Percentiles rank a stretch among this genome's conserved stretches.
These are phyloP conservation scores for Areca catechu DNA, from an alignment of 176 grass and related monocot species.

Conservation along the genomic window DNA sequence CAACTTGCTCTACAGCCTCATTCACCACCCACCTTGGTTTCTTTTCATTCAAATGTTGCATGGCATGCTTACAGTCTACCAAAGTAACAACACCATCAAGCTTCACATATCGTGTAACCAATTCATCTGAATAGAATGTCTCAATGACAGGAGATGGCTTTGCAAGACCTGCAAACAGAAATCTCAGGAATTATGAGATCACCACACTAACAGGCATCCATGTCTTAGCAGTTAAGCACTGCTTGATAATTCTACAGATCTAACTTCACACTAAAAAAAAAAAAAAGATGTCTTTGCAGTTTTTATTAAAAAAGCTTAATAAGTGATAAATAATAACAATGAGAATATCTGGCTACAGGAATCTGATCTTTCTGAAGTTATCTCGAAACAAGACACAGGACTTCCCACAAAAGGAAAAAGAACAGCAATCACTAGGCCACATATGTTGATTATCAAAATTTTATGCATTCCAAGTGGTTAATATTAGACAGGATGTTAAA, in stretches of 20 bases:
- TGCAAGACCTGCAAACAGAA: constrained; percentile 43
- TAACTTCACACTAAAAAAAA: background rate
- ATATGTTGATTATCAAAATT: no score
- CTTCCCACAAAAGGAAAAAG: background rate
- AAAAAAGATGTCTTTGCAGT: no score
- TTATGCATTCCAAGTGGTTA: no score
- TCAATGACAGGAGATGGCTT: constrained; percentile 65
- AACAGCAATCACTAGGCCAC: background rate
- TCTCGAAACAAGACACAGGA: no score
- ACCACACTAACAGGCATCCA: constrained; percentile 1
- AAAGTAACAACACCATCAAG: constrained; percentile 80
- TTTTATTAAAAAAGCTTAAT: no score
- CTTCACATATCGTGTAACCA: constrained; percentile 57
- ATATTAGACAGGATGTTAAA: no score
- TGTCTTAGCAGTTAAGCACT: background rate
- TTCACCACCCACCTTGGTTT: constrained; percentile 75
- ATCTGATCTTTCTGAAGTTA: no score
- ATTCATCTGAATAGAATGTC: constrained; percentile 67
- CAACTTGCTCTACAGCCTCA: constrained; percentile 71
- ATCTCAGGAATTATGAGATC: background rate
- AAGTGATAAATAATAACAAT: no score
- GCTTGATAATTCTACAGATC: background rate
- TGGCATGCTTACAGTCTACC: constrained; percentile 78
- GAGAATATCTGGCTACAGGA: no score
- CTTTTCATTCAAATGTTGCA: constrained; percentile 63